Evolutionary conservation across 1,139 yeast genomes (phyloP).

Genomic region (Saccharomyces hybrid): DNA sequence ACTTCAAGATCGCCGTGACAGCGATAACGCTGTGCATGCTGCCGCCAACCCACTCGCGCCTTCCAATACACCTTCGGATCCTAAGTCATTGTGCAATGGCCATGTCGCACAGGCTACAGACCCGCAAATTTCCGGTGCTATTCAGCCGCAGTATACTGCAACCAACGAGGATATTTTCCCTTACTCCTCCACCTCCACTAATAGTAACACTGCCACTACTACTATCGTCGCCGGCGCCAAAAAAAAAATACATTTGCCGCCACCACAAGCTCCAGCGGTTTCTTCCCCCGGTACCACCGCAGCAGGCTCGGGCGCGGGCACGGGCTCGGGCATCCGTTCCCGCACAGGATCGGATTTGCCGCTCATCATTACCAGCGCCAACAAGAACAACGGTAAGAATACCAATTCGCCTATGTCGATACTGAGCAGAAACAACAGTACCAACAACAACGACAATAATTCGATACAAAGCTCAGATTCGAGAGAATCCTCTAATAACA

Average conservation of each 20-base stretch:
- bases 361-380: neutral
- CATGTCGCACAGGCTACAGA: neutral
- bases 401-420: neutral
- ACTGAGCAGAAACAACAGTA: slow-evolving; percentile 2
- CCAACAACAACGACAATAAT: slow-evolving; percentile 2
- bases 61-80: neutral
- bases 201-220: neutral
- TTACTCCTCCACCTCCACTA: neutral
- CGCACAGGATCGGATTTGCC: neutral
- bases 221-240: slow-evolving; percentile 1
- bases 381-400: neutral
- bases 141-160: neutral
- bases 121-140: neutral
- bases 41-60: slow-evolving; percentile 1
- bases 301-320: slow-evolving; percentile 5
- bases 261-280: neutral
- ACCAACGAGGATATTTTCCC: neutral
- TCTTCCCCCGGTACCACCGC: slow-evolving; percentile 1
- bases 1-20: neutral
- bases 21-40: neutral
- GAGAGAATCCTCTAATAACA: neutral
- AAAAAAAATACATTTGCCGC: neutral
- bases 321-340: slow-evolving; percentile 3
- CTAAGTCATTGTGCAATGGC: neutral
- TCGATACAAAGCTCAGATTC: neutral